Percentiles rank a stretch among this genome's conserved stretches.
Conservation (phyloP, 495 filamentous ascomycete species). For the Aspergillus nanangensis region DNA sequence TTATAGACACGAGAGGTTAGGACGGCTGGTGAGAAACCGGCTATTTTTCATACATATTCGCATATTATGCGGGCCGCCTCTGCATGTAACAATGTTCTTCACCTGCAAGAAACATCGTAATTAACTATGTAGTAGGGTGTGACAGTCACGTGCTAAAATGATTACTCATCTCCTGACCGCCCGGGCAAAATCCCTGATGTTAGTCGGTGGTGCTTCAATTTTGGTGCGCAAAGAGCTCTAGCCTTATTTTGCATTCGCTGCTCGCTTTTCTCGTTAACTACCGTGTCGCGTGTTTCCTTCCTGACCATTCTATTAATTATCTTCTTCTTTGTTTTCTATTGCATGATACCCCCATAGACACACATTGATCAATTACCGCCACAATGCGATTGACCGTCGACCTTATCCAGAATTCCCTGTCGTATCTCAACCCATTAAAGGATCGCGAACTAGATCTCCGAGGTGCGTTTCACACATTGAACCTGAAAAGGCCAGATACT, state of each 20-base stretch:
- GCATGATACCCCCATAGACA: conserved; percentile 17
- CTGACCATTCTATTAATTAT: not conserved
- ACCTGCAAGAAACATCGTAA: too few relatives aligned
- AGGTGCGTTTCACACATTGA: conserved; percentile 70
- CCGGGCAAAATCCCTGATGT: conserved; percentile 11
- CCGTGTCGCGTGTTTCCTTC: not conserved
- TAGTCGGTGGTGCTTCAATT: not conserved
- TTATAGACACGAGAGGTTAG: conserved; percentile 1
- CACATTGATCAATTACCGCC: conserved; percentile 26
- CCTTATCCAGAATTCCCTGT: conserved; percentile 84
- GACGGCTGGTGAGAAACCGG: not conserved
- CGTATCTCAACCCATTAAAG: conserved; percentile 95
- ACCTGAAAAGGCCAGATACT: conserved; percentile 96
- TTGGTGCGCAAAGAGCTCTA: conserved; percentile 4
- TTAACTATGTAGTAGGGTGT: too few relatives aligned
- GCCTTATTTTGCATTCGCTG: not conserved
- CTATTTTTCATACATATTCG: not conserved
- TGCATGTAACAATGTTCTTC: too few relatives aligned
- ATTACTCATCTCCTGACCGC: conserved; percentile 9
- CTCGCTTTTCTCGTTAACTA: not conserved
- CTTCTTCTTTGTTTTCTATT: not conserved
- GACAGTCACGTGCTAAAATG: not conserved
- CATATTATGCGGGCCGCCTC: too few relatives aligned
- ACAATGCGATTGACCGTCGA: conserved; percentile 92
- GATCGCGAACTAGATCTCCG: conserved; percentile 98